Evolutionary conservation across 768 basidiomycete genomes (phyloP), one percentile per base, ranked within the genome.

Genomic region (Mycena haematopus): DNA sequence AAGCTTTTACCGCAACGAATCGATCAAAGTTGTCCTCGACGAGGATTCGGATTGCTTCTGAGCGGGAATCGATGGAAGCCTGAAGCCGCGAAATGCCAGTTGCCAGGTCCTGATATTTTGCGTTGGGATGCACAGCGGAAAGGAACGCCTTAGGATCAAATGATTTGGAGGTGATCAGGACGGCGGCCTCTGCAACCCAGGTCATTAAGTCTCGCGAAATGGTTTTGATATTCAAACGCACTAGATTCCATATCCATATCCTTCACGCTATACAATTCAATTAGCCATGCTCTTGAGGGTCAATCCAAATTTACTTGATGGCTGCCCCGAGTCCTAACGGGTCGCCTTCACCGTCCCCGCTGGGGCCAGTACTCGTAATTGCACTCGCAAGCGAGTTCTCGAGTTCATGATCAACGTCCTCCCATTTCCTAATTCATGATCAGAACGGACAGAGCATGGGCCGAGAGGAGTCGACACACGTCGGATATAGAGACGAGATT

Each of bases 21-120:
- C 95, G 84, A 77, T 99, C 96, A 75, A 99, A 98, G 75, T 99
- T 97, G 69, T 98, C 95, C 73, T 98, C 96, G 11, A 99, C 97
- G 33, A 99, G 82, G 24, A 96, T 86, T 42, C 95, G 83, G 59
- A 99, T 89, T 19, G 96, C 97, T 68, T 96, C 93, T 1, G 95
- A 96, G 46, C 96, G 87, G 2, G 90, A 84, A 70, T 99, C 96
- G 61, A 99, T 89, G 14, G 93, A 90, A 8, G 85, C 77, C 65
- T 86, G 85, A 7, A 98, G 81, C 63, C 89, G 86, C 0, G 83
- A 73, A 27, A 94, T 90, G 3, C 96, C 96, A 14, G 83, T 77
- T 2, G 89, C 86, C 19, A 99, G 83, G 72, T 97, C 95, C 75
- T 95, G 90, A 72, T 95, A 97, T 0, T 94, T 93, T 3, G 96